Percentiles rank a stretch among this genome's conserved stretches.
Conservation (phyloP, 2,329 filamentous ascomycete species). For the Botrytis elliptica region DNA sequence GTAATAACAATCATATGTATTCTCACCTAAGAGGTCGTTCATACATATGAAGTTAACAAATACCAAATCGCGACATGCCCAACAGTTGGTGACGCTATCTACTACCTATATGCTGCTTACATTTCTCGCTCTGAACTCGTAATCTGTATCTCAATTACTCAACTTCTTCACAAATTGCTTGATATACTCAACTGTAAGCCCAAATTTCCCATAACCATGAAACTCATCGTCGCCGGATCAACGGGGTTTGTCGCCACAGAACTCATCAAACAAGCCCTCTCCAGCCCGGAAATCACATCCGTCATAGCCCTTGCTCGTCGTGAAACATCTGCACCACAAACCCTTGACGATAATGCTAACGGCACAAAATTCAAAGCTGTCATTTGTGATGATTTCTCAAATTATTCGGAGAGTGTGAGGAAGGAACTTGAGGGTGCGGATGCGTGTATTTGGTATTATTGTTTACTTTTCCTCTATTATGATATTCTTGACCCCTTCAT, state of each 20-base stretch:
- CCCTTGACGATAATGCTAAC: background rate
- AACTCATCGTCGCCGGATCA: slow-evolving; percentile 41
- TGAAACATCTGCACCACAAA: slow-evolving; percentile 25
- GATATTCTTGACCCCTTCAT: background rate
- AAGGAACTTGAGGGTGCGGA: slow-evolving; percentile 38
- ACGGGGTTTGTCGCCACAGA: slow-evolving; percentile 42
- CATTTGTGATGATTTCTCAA: slow-evolving; percentile 38
- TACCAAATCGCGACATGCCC: background rate
- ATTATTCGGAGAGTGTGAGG: slow-evolving; percentile 39
- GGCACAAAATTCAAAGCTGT: slow-evolving; percentile 38
- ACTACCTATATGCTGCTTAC: background rate
- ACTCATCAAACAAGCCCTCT: slow-evolving; percentile 40
- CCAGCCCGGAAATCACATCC: slow-evolving; percentile 35
- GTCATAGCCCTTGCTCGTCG: slow-evolving; percentile 38
- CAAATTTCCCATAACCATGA: slow-evolving; percentile 30
- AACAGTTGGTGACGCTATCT: background rate
- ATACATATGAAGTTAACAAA: background rate
- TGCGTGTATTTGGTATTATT: slow-evolving; percentile 42
- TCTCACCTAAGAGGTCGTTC: background rate
- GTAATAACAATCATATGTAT: background rate
- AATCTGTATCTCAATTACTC: background rate
- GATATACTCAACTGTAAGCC: background rate
- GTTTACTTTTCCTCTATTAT: background rate
- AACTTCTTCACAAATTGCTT: background rate
- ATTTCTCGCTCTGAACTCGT: background rate